Conservation (phyloP, 768 basidiomycete genomes). For the Amanita rubescens region DNA sequence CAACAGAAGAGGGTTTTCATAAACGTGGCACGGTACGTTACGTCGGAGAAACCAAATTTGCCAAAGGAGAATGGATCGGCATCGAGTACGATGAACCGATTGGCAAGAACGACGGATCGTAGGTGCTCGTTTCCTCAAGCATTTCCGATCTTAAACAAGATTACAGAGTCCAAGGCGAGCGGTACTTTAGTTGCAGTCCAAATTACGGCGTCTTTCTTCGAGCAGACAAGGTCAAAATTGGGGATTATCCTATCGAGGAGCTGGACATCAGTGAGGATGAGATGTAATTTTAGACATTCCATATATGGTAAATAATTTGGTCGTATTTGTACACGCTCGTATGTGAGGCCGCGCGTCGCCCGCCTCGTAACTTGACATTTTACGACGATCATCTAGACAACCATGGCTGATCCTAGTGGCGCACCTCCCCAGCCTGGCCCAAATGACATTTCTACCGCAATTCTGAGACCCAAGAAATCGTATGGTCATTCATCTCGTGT, state of each 20-base stretch:
- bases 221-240: conserved; percentile 71
- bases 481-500: conserved; percentile 32
- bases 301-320: conserved; percentile 28
- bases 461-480: conserved; percentile 97
- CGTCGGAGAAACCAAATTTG: conserved; percentile 75
- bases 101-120: conserved; percentile 95
- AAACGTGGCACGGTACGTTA: conserved; percentile 85
- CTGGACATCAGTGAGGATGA: conserved; percentile 66
- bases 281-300: conserved; percentile 35
- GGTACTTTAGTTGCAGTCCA: conserved; percentile 76
- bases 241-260: conserved; percentile 84
- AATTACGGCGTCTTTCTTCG: conserved; percentile 84
- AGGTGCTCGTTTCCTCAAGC: conserved; percentile 26
- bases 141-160: neutral
- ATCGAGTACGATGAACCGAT: conserved; percentile 94
- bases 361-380: conserved; percentile 18
- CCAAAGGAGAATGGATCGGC: conserved; percentile 77
- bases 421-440: conserved; percentile 77
- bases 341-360: conserved; percentile 36
- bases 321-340: conserved; percentile 21
- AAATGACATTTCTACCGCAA: conserved; percentile 90
- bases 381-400: conserved; percentile 18
- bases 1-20: conserved; percentile 54
- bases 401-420: conserved; percentile 77
- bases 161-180: conserved; percentile 69